These are phyloP conservation scores for Boletus reticuloceps DNA, from an alignment of 768 basidiomycete species.

Conservation along the genomic window DNA sequence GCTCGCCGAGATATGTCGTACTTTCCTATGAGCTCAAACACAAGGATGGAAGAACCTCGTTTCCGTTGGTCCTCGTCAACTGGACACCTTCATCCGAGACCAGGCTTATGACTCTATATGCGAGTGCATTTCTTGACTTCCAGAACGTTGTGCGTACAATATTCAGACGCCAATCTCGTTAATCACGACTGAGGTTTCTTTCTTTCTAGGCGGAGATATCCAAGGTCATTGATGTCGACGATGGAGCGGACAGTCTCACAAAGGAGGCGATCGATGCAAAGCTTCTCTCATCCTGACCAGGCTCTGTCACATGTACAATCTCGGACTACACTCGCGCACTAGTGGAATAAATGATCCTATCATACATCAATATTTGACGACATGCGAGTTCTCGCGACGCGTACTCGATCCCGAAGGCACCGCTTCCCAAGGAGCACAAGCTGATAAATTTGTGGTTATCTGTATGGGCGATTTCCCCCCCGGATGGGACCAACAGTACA, in stretches of 20 bases:
- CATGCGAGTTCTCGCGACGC: neutral
- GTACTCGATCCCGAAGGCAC: neutral
- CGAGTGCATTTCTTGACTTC: constrained; percentile 78
- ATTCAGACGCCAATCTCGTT: neutral
- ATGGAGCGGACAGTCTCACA: constrained; percentile 80
- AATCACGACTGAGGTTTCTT: neutral
- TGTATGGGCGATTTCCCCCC: too few species aligned
- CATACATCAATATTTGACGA: neutral
- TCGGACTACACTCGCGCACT: neutral
- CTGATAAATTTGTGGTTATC: too few species aligned
- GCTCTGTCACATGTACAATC: neutral
- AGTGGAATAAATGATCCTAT: neutral
- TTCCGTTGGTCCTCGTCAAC: constrained; percentile 83
- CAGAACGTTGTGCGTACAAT: constrained; percentile 61
- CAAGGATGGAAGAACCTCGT: constrained; percentile 78
- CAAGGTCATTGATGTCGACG: constrained; percentile 79
- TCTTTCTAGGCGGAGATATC: constrained; percentile 62
- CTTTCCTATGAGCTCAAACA: constrained; percentile 82
- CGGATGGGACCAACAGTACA: too few species aligned
- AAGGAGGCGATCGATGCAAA: constrained; percentile 66
- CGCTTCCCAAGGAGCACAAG: too few species aligned
- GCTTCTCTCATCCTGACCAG: constrained; percentile 33
- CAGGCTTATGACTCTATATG: constrained; percentile 75
- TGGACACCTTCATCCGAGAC: constrained; percentile 84
- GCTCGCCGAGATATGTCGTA: constrained; percentile 81